A percentile compares a stretch with the other conserved stretches of the same genome.
Evolutionary conservation across 441 rosid genomes (phyloP).

Genomic region (Mallotus japonicus): DNA sequence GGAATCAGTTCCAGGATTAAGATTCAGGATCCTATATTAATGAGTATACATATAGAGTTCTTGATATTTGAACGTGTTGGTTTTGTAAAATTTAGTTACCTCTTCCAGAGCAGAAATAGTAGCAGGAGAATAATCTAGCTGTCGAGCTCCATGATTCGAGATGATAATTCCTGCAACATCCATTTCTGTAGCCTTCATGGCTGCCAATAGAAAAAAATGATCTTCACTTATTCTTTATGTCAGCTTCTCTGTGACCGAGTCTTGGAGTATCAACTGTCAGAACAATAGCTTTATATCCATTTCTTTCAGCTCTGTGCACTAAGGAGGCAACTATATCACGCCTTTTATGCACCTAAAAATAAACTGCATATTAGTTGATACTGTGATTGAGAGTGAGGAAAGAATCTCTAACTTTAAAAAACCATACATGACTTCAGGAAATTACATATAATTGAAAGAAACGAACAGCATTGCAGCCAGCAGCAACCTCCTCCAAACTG

Average conservation of each 20-base stretch:
- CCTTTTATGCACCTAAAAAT: slow-evolving; percentile 53
- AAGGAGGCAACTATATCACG: slow-evolving; percentile 52
- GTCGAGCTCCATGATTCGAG: slow-evolving; percentile 60
- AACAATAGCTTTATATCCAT: slow-evolving; percentile 74
- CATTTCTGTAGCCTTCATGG: slow-evolving; percentile 45
- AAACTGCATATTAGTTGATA: not conserved
- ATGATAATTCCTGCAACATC: slow-evolving; percentile 50
- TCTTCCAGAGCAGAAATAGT: slow-evolving; percentile 49
- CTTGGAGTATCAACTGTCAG: slow-evolving; percentile 73
- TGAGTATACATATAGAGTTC: too few relatives aligned
- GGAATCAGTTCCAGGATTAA: slow-evolving; percentile 19
- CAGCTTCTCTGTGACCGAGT: slow-evolving; percentile 84
- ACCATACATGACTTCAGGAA: not conserved
- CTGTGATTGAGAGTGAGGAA: not conserved
- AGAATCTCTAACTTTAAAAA: not conserved
- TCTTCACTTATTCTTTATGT: slow-evolving; percentile 73
- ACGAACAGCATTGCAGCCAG: slow-evolving; percentile 64
- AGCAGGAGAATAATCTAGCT: slow-evolving; percentile 52
- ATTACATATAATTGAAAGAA: slow-evolving; percentile 67
- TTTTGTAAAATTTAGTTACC: slow-evolving; percentile 18
- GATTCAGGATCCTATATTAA: too few relatives aligned
- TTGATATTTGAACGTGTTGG: too few relatives aligned
- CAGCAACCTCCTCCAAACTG: slow-evolving; percentile 78
- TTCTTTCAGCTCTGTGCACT: slow-evolving; percentile 73
- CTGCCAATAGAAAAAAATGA: slow-evolving; percentile 29